These are phyloP conservation scores for Tuber calosporum DNA, from an alignment of 495 filamentous ascomycete species.

Conservation along the genomic window DNA sequence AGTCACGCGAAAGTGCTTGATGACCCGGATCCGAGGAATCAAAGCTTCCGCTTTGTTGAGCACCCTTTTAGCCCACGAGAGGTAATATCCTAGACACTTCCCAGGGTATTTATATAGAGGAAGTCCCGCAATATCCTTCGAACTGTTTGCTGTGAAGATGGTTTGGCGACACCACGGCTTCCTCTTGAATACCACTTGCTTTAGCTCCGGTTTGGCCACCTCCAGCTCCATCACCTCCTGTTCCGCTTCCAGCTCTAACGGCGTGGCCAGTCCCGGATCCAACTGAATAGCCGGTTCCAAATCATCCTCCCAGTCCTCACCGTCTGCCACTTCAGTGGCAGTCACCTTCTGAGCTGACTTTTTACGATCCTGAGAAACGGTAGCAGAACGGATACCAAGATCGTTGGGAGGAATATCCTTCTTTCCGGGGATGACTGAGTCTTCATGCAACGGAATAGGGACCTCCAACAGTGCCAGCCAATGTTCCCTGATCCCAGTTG, in stretches of 20 bases:
- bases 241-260: not conserved
- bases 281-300: not conserved
- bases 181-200: not conserved
- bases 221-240: not conserved
- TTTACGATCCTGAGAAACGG: not conserved
- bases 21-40: not conserved
- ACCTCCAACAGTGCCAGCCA: not conserved
- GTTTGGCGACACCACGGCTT: not conserved
- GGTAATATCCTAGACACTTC: not conserved
- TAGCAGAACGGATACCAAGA: not conserved
- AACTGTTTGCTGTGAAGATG: not conserved
- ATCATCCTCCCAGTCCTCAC: not conserved
- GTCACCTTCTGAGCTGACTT: no score
- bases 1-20: not conserved
- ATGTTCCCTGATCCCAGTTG: not conserved
- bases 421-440: no score
- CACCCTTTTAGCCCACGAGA: not conserved
- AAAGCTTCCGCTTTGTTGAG: no score
- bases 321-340: not conserved
- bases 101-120: not conserved
- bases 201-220: not conserved
- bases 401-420: not conserved
- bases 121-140: not conserved
- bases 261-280: not conserved
- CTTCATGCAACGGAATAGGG: not conserved